Evolutionary conservation across 768 basidiomycete genomes (phyloP).

Genomic region (Leucosporidium yakuticum): DNA sequence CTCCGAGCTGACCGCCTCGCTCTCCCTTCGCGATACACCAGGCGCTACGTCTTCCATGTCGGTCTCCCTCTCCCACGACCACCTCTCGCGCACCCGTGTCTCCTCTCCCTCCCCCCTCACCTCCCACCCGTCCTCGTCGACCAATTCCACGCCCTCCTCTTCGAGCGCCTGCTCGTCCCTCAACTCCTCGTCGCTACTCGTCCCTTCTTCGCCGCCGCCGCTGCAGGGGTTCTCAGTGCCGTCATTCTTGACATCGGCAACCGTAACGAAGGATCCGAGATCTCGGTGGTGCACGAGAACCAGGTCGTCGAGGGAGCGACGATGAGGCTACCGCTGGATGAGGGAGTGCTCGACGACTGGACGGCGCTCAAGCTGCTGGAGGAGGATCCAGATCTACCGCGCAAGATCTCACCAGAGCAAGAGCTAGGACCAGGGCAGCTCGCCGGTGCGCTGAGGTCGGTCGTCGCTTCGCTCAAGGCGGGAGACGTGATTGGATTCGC

Average conservation of each 20-base stretch:
- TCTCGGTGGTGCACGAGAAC: slow-evolving; percentile 71
- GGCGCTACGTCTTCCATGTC: slow-evolving; percentile 70
- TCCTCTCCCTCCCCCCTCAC: slow-evolving; percentile 63
- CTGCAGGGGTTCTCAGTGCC: slow-evolving; percentile 63
- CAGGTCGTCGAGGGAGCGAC: slow-evolving; percentile 56
- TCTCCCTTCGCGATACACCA: background rate
- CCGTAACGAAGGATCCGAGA: slow-evolving; percentile 57
- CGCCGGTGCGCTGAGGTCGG: slow-evolving; percentile 52
- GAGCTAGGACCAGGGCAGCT: slow-evolving; percentile 51
- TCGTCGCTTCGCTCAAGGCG: slow-evolving; percentile 35
- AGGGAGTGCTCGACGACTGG: slow-evolving; percentile 65
- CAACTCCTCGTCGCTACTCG: slow-evolving; percentile 74
- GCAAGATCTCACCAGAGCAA: slow-evolving; percentile 55
- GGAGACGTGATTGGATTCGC: slow-evolving; percentile 30
- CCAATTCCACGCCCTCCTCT: slow-evolving; percentile 72
- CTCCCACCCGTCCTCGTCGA: slow-evolving; percentile 65
- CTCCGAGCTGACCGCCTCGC: background rate
- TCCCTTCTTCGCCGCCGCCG: slow-evolving; percentile 75
- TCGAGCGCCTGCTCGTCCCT: slow-evolving; percentile 86
- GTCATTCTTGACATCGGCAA: slow-evolving; percentile 76
- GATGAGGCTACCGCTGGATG: slow-evolving; percentile 59
- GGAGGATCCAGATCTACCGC: slow-evolving; percentile 59
- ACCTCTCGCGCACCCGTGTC: slow-evolving; percentile 80
- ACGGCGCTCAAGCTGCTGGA: slow-evolving; percentile 63
- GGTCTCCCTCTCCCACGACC: slow-evolving; percentile 67